Conservation (phyloP, 805 yeast genomes). For the Pichia californica region DNA sequence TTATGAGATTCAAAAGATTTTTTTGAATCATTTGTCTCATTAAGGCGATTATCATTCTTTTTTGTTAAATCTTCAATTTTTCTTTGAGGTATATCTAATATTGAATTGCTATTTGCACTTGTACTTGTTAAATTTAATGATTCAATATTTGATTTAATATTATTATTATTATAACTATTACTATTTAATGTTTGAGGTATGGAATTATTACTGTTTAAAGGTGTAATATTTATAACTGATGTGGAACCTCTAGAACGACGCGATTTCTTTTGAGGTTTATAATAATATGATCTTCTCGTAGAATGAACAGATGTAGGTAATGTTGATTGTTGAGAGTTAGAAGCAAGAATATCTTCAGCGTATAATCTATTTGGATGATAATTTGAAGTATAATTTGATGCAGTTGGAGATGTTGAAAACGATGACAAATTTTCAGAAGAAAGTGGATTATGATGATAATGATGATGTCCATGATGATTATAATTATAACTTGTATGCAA, state of each 20-base stretch:
- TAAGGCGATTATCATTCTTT: not conserved
- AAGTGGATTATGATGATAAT: constrained; percentile 4
- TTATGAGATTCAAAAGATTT: not conserved
- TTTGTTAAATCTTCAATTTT: not conserved
- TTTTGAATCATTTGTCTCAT: not conserved
- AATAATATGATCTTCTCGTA: constrained; percentile 25
- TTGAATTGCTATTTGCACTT: not conserved
- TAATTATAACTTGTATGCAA: constrained; percentile 2
- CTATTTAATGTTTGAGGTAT: not conserved
- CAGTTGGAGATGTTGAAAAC: constrained; percentile 12
- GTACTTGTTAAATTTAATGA: not conserved
- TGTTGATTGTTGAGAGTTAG: constrained; percentile 6
- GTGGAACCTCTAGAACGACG: constrained; percentile 14
- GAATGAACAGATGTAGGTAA: constrained; percentile 14
- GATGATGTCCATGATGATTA: constrained; percentile 3
- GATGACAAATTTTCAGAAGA: not conserved
- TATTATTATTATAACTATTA: not conserved
- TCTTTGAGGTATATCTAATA: not conserved
- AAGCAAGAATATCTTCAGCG: constrained; percentile 5
- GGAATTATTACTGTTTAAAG: not conserved
- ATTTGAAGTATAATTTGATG: constrained; percentile 2
- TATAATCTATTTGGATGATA: constrained; percentile 10
- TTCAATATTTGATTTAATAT: not conserved
- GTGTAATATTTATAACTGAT: not conserved
- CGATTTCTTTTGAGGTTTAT: constrained; percentile 16